Conservation (phyloP, 2,329 filamentous ascomycete genomes). For the Metarhizium brunneum region DNA sequence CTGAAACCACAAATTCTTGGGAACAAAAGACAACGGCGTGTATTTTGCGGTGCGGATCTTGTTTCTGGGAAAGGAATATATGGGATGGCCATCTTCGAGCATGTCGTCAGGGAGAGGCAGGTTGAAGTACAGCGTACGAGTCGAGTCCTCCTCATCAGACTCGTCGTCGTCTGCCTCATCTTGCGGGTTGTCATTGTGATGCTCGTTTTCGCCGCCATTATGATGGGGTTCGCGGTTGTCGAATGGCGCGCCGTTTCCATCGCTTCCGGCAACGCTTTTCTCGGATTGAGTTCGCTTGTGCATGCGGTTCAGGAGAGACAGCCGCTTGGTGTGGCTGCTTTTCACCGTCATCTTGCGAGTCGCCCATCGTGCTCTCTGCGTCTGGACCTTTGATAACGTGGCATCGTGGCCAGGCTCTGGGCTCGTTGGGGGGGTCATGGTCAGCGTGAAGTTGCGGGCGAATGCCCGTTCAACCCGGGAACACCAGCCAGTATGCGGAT, state of each 20-base stretch:
- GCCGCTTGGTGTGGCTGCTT: conserved; percentile 68
- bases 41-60: conserved; percentile 98
- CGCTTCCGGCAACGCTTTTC: conserved; percentile 50
- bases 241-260: conserved; percentile 17
- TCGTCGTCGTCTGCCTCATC: conserved; percentile 28
- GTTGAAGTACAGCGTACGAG: conserved; percentile 74
- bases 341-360: conserved; percentile 77
- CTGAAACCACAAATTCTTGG: conserved; percentile 95
- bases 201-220: conserved; percentile 18
- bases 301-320: conserved; percentile 70
- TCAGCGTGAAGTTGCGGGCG: conserved; percentile 25
- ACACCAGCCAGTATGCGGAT: conserved; percentile 26
- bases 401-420: conserved; percentile 18
- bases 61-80: conserved; percentile 68
- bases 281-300: conserved; percentile 54
- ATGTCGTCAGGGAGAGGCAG: conserved; percentile 64
- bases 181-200: conserved; percentile 17
- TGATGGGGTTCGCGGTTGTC: conserved; percentile 19
- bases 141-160: conserved; percentile 28
- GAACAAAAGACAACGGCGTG: conserved; percentile 86
- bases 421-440: conserved; percentile 22
- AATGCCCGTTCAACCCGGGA: conserved; percentile 27
- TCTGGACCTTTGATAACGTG: conserved; percentile 21
- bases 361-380: conserved; percentile 86
- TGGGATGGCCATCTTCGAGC: conserved; percentile 67